Percentiles rank a stretch among this genome's conserved stretches.
Conservation (phyloP, 176 grass and related monocot genomes). For the Otatea glauca region DNA sequence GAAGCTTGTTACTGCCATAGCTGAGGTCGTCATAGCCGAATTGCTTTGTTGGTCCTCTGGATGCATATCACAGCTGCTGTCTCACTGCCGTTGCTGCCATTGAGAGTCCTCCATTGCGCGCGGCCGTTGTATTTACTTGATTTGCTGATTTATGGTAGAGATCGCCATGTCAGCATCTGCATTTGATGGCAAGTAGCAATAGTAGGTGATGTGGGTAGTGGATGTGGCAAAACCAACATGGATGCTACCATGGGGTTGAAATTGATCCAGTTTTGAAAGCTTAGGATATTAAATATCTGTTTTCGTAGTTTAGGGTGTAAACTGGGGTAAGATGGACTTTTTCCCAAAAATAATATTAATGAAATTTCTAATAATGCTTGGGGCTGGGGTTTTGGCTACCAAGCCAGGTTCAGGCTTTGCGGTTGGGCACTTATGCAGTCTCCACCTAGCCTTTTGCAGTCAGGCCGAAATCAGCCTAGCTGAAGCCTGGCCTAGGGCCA, state of each 20-base stretch:
- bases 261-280: background rate
- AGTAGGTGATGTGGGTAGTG: no score
- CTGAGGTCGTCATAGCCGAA: background rate
- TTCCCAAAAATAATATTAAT: background rate
- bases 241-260: background rate
- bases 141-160: no score
- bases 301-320: slow-evolving; percentile 12
- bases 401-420: background rate
- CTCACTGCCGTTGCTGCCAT: no score
- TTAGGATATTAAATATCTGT: background rate
- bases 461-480: background rate
- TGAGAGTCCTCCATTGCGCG: no score
- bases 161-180: no score
- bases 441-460: background rate
- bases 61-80: no score
- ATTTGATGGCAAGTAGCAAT: no score
- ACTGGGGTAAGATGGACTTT: background rate
- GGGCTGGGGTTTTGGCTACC: background rate
- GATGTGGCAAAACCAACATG: no score
- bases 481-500: background rate
- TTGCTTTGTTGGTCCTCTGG: background rate
- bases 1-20: background rate
- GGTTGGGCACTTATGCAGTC: background rate
- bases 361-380: slow-evolving; percentile 11
- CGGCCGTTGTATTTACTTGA: no score